Percentiles rank a stretch among this genome's conserved stretches.
Evolutionary conservation across 2,329 filamentous ascomycete species (phyloP).

Genomic region (Tolypocladium amazonense): DNA sequence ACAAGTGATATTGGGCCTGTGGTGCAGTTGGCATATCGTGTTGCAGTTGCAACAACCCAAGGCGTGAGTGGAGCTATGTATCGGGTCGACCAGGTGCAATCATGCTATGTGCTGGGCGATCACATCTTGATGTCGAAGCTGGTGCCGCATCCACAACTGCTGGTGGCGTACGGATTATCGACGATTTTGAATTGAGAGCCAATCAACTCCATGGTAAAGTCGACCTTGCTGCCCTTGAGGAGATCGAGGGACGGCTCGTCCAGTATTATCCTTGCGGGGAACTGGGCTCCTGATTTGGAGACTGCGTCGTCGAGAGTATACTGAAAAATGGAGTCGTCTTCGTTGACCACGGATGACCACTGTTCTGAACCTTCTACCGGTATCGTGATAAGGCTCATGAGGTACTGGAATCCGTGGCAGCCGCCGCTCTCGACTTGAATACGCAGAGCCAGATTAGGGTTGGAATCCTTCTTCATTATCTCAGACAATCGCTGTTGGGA

Average conservation of each 20-base stretch:
- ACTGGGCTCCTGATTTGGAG: slow-evolving; percentile 14
- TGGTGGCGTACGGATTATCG: slow-evolving; percentile 83
- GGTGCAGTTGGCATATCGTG: background rate
- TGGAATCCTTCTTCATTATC: slow-evolving; percentile 62
- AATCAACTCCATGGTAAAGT: slow-evolving; percentile 94
- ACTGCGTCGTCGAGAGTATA: slow-evolving; percentile 43
- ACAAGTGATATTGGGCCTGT: background rate
- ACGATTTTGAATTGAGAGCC: slow-evolving; percentile 85
- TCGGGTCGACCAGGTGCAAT: background rate
- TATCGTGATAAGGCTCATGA: slow-evolving; percentile 73
- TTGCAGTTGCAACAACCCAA: background rate
- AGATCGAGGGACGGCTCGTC: slow-evolving; percentile 81
- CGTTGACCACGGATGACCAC: slow-evolving; percentile 30
- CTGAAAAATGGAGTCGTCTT: slow-evolving; percentile 85
- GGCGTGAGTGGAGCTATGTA: slow-evolving; percentile 1
- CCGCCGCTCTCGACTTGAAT: slow-evolving; percentile 89
- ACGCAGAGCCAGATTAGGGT: slow-evolving; percentile 76
- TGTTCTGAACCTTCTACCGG: slow-evolving; percentile 27
- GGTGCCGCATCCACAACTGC: slow-evolving; percentile 93
- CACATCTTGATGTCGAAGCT: slow-evolving; percentile 86
- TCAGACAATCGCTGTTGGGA: slow-evolving; percentile 54
- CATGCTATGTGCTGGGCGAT: background rate
- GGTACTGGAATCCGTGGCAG: slow-evolving; percentile 95
- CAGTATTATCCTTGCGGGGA: slow-evolving; percentile 69
- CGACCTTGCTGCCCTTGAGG: slow-evolving; percentile 86